phyloP scores from a whole-genome alignment of 2,329 filamentous ascomycete species.

The Stemphylium vesicarium region DNA sequence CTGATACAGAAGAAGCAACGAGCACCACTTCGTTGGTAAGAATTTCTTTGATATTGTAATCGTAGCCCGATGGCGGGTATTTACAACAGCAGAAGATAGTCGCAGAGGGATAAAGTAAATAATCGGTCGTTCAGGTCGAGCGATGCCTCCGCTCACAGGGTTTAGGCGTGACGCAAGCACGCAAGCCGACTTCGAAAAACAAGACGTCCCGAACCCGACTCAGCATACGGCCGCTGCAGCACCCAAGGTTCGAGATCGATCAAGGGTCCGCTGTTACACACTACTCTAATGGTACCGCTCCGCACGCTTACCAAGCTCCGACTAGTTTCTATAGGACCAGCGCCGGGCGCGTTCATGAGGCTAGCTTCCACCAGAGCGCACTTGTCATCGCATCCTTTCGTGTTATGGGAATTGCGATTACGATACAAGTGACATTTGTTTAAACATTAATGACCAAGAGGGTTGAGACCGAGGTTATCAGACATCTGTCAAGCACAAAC shows the following conservation, averaged over 20 bases:
- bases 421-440: not conserved
- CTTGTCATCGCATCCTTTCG: not conserved
- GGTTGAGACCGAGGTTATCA: not conserved
- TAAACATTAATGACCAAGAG: not conserved
- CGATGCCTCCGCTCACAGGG: not conserved
- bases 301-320: constrained; percentile 16
- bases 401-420: not conserved
- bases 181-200: constrained; percentile 15
- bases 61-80: not conserved
- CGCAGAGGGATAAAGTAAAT: constrained; percentile 2
- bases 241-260: constrained; percentile 6
- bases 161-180: constrained; percentile 11
- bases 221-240: constrained; percentile 2
- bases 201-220: not conserved
- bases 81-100: not conserved
- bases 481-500: not conserved
- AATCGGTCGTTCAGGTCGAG: not conserved
- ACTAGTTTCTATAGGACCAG: constrained; percentile 2
- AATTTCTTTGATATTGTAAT: not conserved
- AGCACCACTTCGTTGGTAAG: not conserved
- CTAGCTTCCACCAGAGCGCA: not conserved
- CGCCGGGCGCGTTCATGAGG: constrained; percentile 4
- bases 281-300: not conserved
- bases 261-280: constrained; percentile 18
- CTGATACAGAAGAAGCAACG: not conserved